phyloP scores from a whole-genome alignment of 495 filamentous ascomycete species.

The Parathielavia appendiculata region DNA sequence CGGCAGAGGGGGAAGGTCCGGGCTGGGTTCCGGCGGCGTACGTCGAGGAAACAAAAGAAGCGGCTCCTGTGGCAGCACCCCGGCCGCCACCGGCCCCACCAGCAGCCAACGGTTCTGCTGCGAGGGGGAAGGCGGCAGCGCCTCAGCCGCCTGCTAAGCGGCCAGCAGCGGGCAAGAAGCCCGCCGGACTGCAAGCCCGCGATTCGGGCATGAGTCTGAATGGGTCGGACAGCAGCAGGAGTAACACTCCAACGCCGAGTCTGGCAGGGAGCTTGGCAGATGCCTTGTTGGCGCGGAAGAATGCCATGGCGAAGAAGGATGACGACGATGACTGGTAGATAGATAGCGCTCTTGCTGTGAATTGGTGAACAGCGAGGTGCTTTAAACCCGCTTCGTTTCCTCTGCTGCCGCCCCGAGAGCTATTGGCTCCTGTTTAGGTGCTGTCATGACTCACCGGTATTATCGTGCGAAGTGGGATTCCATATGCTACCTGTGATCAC shows the following conservation, averaged over 20 bases:
- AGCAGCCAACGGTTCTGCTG: constrained; percentile 46
- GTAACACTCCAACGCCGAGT: constrained; percentile 62
- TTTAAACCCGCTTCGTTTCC: not conserved
- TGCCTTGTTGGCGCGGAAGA: constrained; percentile 62
- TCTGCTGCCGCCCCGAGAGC: too few relatives aligned
- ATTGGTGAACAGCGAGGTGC: not conserved
- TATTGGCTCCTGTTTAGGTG: too few relatives aligned
- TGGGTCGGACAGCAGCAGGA: constrained; percentile 59
- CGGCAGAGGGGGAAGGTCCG: constrained; percentile 54
- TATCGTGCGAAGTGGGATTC: too few relatives aligned
- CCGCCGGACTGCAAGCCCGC: constrained; percentile 58
- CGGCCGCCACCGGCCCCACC: constrained; percentile 48
- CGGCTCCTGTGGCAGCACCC: constrained; percentile 47
- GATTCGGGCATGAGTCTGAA: constrained; percentile 73
- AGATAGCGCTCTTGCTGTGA: constrained; percentile 11
- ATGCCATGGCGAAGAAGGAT: constrained; percentile 62
- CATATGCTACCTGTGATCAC: too few relatives aligned
- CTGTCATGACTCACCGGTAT: too few relatives aligned
- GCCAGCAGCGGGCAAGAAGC: constrained; percentile 62
- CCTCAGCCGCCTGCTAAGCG: constrained; percentile 84
- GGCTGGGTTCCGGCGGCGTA: constrained; percentile 91
- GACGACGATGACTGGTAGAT: constrained; percentile 67
- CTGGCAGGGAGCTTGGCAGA: constrained; percentile 82
- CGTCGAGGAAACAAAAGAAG: constrained; percentile 66
- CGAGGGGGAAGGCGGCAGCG: constrained; percentile 64